Evolutionary conservation across 2,329 filamentous ascomycete species (phyloP).

Genomic region (Penicillium concentricum): DNA sequence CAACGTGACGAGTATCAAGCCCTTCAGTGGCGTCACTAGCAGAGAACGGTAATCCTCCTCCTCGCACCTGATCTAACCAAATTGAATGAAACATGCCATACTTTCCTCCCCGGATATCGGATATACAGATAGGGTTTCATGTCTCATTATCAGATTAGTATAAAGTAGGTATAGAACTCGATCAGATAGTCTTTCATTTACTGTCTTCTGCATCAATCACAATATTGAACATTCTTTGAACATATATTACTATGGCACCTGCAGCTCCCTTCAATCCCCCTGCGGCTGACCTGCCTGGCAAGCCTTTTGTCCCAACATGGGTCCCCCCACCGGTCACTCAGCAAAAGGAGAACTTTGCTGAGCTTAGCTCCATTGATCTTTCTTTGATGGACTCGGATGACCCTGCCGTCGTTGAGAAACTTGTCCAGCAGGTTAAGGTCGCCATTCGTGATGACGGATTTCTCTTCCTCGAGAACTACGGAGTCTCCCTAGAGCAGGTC

Average conservation of each 20-base stretch:
- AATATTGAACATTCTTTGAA: background rate
- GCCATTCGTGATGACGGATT: constrained; percentile 49
- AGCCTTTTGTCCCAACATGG: constrained; percentile 47
- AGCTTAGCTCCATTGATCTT: constrained; percentile 46
- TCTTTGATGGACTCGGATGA: constrained; percentile 47
- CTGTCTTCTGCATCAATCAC: background rate
- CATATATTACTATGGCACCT: constrained; percentile 22
- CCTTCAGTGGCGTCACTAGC: background rate
- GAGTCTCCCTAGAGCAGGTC: constrained; percentile 48
- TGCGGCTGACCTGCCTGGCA: constrained; percentile 37
- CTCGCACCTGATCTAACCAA: background rate
- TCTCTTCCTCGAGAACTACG: constrained; percentile 53
- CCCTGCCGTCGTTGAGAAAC: constrained; percentile 42
- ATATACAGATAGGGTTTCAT: background rate
- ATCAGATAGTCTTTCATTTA: background rate
- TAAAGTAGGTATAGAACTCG: constrained; percentile 1
- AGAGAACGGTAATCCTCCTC: background rate
- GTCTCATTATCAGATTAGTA: background rate
- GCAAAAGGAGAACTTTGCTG: constrained; percentile 45
- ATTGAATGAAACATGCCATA: background rate
- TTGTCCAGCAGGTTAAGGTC: constrained; percentile 45
- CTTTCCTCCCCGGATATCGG: background rate
- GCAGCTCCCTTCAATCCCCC: constrained; percentile 44
- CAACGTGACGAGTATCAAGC: background rate
- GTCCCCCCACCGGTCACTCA: constrained; percentile 48